phyloP scores from a whole-genome alignment of 805 yeast genomes.

The Saccharomycopsis schoenii region DNA sequence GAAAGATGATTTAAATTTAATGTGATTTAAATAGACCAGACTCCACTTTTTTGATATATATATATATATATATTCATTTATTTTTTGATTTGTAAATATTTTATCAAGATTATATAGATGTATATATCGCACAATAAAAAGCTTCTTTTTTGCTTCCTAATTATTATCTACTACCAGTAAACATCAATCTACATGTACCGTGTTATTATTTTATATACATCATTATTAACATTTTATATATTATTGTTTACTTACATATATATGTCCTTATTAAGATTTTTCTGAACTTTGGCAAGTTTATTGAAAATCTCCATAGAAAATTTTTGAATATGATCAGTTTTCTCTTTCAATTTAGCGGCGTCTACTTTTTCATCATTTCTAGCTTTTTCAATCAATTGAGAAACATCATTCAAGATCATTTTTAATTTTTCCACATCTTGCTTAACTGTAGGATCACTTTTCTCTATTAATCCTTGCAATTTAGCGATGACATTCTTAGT shows the following conservation, averaged over 20 bases:
- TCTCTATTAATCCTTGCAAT: conserved; percentile 49
- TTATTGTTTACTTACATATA: not conserved
- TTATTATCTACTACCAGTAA: too few relatives aligned
- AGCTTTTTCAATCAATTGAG: conserved; percentile 1
- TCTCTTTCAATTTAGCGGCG: conserved; percentile 52
- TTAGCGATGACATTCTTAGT: conserved; percentile 79
- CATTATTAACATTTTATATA: too few relatives aligned
- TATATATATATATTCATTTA: too few relatives aligned
- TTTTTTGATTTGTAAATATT: too few relatives aligned
- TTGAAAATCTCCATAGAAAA: conserved; percentile 70
- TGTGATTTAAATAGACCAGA: not conserved
- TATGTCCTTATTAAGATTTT: not conserved
- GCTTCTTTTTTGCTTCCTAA: too few relatives aligned
- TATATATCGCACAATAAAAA: too few relatives aligned
- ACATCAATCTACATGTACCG: too few relatives aligned
- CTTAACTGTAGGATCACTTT: conserved; percentile 56
- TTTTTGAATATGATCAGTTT: conserved; percentile 67
- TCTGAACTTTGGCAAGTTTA: conserved; percentile 29
- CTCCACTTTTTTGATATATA: not conserved
- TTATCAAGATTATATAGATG: too few relatives aligned
- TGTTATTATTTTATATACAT: too few relatives aligned
- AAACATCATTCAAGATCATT: conserved; percentile 3
- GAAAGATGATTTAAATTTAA: conserved; percentile 4
- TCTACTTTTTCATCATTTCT: conserved; percentile 35
- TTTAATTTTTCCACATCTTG: conserved; percentile 33